These are phyloP conservation scores for Benincasa hispida DNA, from an alignment of 306 rosid species.

Conservation along the genomic window DNA sequence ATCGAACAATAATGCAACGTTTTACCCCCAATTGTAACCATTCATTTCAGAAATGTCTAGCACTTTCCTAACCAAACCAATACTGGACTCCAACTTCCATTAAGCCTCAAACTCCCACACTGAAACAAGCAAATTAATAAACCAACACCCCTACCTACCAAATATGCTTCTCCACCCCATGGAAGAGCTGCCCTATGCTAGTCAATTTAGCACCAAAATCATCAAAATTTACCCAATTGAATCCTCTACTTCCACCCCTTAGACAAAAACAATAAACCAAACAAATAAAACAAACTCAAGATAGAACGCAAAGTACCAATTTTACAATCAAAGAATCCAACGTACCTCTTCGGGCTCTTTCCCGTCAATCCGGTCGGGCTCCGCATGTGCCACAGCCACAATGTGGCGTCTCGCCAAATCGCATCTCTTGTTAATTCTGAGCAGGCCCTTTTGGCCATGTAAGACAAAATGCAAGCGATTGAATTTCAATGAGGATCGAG, in stretches of 20 bases:
- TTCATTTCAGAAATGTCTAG: background rate
- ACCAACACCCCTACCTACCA: background rate
- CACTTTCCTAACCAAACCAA: background rate
- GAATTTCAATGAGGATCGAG: background rate
- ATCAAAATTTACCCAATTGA: background rate
- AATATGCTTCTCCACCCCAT: background rate
- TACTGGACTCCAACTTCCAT: background rate
- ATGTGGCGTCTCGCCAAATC: conserved; percentile 10
- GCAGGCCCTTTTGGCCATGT: background rate
- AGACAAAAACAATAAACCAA: background rate
- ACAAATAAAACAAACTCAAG: background rate
- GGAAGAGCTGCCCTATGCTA: background rate
- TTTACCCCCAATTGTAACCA: background rate
- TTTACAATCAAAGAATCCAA: background rate
- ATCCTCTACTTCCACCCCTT: background rate
- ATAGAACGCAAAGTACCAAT: background rate
- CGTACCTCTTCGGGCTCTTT: conserved; percentile 27
- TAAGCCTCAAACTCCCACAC: background rate
- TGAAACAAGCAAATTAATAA: background rate
- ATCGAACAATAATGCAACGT: background rate
- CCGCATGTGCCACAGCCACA: conserved; percentile 23
- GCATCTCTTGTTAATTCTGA: conserved; percentile 1
- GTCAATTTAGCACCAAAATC: background rate
- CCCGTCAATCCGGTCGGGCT: conserved; percentile 21
- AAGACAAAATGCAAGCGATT: conserved; percentile 8